Evolutionary conservation across 2,329 filamentous ascomycete species (phyloP).

Genomic region (Ophiostoma sp.): DNA sequence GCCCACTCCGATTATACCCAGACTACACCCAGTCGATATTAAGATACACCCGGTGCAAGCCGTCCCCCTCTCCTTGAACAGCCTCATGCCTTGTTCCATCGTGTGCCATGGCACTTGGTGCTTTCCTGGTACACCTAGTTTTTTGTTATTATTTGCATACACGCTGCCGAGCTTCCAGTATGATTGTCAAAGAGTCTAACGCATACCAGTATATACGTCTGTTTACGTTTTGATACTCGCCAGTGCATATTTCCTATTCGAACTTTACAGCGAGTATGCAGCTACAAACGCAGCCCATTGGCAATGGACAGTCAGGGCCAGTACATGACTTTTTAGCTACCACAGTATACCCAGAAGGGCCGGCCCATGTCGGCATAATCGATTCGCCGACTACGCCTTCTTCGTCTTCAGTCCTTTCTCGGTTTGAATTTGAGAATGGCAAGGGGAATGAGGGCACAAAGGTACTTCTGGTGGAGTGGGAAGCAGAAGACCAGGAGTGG

Average conservation of each 20-base stretch:
- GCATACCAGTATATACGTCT: too few species aligned
- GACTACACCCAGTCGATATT: slow-evolving; percentile 16
- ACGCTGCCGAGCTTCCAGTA: background rate
- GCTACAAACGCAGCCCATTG: background rate
- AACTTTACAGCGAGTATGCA: background rate
- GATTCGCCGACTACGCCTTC: slow-evolving; percentile 27
- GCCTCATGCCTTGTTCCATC: background rate
- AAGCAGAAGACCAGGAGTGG: slow-evolving; percentile 50
- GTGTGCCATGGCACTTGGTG: background rate
- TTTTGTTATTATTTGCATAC: background rate
- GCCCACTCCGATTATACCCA: slow-evolving; percentile 14
- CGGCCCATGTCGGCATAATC: background rate
- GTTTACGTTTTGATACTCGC: too few species aligned
- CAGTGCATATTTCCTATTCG: too few species aligned
- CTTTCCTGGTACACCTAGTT: background rate
- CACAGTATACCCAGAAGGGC: background rate
- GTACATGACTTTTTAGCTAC: background rate
- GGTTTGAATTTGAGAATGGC: slow-evolving; percentile 80
- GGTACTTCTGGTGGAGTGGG: slow-evolving; percentile 91
- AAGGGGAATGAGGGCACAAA: slow-evolving; percentile 79
- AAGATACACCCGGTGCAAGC: slow-evolving; percentile 14
- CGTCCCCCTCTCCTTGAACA: background rate
- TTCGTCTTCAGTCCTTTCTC: slow-evolving; percentile 56
- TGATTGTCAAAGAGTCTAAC: too few species aligned
- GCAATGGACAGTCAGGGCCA: background rate